Conservation (phyloP, 2,329 filamentous ascomycete genomes). For the Fusarium devonianum region DNA sequence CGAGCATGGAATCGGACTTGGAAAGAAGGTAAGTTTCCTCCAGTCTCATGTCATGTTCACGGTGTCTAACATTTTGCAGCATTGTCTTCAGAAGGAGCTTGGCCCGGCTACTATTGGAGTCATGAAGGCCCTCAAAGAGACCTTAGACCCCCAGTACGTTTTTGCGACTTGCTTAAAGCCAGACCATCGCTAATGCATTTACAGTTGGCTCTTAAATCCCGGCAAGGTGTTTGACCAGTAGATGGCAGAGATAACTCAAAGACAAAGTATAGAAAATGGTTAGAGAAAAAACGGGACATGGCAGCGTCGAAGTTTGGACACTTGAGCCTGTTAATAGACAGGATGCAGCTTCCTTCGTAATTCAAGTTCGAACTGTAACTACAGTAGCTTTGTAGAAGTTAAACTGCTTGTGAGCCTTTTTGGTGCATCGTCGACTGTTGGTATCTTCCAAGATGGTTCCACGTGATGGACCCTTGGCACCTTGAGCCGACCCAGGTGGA, state of each 20-base stretch:
- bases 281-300: no score
- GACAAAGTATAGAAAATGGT: no score
- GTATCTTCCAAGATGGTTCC: not conserved
- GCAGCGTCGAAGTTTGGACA: no score
- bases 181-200: not conserved
- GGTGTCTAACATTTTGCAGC: conserved; percentile 22
- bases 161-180: not conserved
- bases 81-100: conserved; percentile 68
- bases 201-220: conserved; percentile 71
- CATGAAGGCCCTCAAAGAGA: conserved; percentile 70
- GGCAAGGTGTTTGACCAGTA: conserved; percentile 70
- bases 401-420: no score
- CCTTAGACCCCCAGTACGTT: conserved; percentile 63
- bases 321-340: no score
- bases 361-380: no score
- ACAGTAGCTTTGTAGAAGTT: no score
- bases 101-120: conserved; percentile 68
- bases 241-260: no score
- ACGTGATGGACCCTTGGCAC: not conserved
- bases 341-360: no score
- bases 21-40: conserved; percentile 67
- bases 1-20: conserved; percentile 74
- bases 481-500: no score
- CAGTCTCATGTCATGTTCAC: not conserved
- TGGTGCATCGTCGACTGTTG: no score